Conservation (phyloP, 2,329 filamentous ascomycete genomes). For the Paraconiothyrium sp. region DNA sequence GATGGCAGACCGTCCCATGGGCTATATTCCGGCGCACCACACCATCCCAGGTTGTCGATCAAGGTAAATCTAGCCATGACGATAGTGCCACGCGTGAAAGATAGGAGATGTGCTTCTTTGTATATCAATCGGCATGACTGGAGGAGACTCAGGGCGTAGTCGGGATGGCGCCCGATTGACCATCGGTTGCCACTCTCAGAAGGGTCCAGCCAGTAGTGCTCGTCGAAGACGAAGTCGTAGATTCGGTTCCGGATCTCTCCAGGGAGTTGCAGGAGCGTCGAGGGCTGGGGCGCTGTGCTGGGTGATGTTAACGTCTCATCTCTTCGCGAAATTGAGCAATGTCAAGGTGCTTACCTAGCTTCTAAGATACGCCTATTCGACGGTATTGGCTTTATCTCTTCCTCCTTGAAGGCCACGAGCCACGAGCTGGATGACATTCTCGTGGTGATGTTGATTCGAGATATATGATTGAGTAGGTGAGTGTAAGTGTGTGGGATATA, state of each 20-base stretch:
- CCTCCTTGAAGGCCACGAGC: too few relatives aligned
- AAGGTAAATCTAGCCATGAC: background rate
- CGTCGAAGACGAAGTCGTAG: background rate
- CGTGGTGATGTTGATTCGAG: too few relatives aligned
- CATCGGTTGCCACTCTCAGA: too few relatives aligned
- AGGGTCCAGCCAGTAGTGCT: background rate
- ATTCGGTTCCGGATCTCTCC: background rate
- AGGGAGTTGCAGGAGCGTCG: background rate
- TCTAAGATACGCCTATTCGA: background rate
- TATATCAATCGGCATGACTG: background rate
- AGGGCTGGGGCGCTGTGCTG: background rate
- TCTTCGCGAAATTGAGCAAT: background rate
- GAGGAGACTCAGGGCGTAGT: background rate
- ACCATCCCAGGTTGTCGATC: background rate
- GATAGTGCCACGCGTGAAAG: background rate
- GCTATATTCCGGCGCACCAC: background rate
- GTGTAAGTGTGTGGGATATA: too few relatives aligned
- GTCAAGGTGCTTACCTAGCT: background rate
- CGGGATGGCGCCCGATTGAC: background rate
- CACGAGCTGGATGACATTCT: too few relatives aligned
- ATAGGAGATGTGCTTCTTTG: background rate
- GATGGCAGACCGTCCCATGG: background rate
- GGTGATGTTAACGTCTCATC: background rate
- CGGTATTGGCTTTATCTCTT: too few relatives aligned
- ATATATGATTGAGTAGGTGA: too few relatives aligned